Evolutionary conservation across 2,329 filamentous ascomycete species (phyloP).

Genomic region (Chaetomiaceae sp.): DNA sequence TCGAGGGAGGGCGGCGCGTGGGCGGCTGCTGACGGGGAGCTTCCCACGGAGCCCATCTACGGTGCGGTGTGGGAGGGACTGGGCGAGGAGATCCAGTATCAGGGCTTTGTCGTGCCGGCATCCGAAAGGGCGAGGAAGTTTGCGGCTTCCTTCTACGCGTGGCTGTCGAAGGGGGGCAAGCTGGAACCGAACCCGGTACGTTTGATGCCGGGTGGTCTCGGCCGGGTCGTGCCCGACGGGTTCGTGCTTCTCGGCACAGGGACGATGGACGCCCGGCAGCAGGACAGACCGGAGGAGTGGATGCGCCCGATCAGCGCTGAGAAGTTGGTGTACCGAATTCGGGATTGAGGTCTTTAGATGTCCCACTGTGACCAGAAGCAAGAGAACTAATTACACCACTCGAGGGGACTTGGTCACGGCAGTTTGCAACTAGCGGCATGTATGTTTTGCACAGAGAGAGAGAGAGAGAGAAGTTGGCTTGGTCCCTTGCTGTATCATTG

Average conservation of each 20-base stretch:
- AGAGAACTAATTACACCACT: no score
- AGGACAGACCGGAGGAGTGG: neutral
- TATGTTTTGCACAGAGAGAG: no score
- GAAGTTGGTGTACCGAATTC: conserved; percentile 1
- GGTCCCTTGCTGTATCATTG: no score
- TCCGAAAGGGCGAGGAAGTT: neutral
- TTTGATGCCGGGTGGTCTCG: neutral
- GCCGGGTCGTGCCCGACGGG: neutral
- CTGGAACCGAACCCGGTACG: neutral
- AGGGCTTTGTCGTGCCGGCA: neutral
- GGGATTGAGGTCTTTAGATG: neutral
- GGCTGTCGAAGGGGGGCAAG: neutral
- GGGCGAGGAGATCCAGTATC: neutral
- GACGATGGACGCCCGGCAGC: neutral
- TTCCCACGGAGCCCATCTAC: neutral
- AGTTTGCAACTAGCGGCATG: no score
- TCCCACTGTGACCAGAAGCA: no score
- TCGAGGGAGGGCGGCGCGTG: neutral
- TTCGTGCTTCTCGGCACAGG: neutral
- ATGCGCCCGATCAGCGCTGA: neutral
- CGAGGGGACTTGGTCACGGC: no score
- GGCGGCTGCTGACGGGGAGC: neutral
- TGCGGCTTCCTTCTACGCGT: neutral
- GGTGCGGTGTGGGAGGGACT: neutral
- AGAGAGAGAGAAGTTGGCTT: no score